phyloP scores from a whole-genome alignment of 1,284 basidiomycete genomes.

The Ustilago esculenta region DNA sequence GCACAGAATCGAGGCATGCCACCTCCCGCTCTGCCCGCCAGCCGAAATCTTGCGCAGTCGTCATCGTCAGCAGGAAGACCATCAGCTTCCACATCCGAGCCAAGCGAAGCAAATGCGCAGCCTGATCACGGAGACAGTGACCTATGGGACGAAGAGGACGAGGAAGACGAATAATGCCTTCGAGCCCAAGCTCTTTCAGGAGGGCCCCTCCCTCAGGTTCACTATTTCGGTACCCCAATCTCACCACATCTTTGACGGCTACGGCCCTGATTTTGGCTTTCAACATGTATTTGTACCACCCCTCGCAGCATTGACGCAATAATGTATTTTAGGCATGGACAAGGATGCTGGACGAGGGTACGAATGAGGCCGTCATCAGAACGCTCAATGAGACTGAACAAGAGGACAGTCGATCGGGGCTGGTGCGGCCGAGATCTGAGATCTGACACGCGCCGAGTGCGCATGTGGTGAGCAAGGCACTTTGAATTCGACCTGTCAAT shows the following conservation, averaged over 20 bases:
- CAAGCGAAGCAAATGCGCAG: background rate
- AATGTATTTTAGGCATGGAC: too few species aligned
- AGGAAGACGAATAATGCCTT: background rate
- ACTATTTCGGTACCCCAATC: background rate
- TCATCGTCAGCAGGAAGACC: background rate
- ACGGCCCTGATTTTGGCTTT: background rate
- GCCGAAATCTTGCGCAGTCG: constrained; percentile 10
- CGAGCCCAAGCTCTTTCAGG: background rate
- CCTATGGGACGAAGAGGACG: constrained; percentile 45
- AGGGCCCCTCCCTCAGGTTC: too few species aligned
- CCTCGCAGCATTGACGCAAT: background rate
- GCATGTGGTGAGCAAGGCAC: too few species aligned
- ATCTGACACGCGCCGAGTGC: too few species aligned
- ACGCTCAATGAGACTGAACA: too few species aligned
- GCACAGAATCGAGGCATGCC: constrained; percentile 29
- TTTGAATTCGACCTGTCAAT: too few species aligned
- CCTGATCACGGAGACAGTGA: constrained; percentile 36
- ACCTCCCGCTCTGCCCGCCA: constrained; percentile 32
- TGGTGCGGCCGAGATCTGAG: too few species aligned
- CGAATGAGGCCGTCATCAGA: too few species aligned
- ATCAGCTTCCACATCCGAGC: background rate
- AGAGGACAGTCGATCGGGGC: too few species aligned
- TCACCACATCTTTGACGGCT: too few species aligned
- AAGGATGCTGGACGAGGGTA: too few species aligned
- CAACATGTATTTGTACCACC: background rate